Evolutionary conservation across 352 stramenopile species (phyloP), one percentile per base, ranked within the genome.

Genomic region (Globisporangium nodosum): DNA sequence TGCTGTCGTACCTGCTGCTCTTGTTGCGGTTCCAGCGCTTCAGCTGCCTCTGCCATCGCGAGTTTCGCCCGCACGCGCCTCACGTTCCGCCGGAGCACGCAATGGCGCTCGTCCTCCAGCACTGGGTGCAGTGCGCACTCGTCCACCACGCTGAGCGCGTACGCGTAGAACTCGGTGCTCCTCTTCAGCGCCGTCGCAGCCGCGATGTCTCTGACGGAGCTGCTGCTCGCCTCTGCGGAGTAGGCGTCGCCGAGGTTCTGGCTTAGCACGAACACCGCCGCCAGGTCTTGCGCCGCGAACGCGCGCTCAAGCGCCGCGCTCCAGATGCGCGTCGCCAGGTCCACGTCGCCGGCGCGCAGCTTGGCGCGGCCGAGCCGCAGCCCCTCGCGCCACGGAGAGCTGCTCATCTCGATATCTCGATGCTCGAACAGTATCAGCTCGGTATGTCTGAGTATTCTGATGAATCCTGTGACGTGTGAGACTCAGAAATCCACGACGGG

Each of bases 241-340:
- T 60, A 78, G 40, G 65, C 71, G 59, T 90, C 78, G 12, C 77
- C 81, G 12, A 93, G 61, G 57, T 90, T 89, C 59, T 75, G 76
- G 47, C 71, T 80, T 57, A 93, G 60, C 30, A 88, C 83, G 56
- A 89, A 93, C 60, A 84, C 70, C 1, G 58, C 72, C 3, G 81
- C 77, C 35, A 76, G 74, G 63, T 87, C 65, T 31, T 87, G 66
- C 1, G 51, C 43, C 33, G 59, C 52, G 55, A 89, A 93, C 11
- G 83, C 75, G 1, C 52, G 47, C 43, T 63, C 63, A 39, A 91
- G 61, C 3, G 70, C 68, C n/a, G 65, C 58, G 43, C 76, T 82
- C 83, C 83, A 93, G 24, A 67, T 65, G 15, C 60, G 60, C 37
- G 76, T 54, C 1, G 83, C 77, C 24, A 63, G 62, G 12, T 62